A percentile compares a stretch with the other conserved stretches of the same genome.
Conservation (phyloP, 257 asterid species). For the Nyctanthes arbortristis region DNA sequence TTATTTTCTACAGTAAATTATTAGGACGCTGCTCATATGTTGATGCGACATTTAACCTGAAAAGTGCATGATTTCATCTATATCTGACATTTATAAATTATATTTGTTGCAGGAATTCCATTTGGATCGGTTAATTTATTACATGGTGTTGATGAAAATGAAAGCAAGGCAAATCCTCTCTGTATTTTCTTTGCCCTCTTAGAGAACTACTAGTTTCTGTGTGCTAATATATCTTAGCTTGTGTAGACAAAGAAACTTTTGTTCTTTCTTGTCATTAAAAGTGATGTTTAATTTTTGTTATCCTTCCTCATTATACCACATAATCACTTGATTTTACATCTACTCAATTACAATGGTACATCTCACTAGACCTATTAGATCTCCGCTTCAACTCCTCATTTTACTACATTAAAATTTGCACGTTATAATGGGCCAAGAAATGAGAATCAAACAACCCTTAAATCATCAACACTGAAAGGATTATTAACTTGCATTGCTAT, state of each 20-base stretch:
- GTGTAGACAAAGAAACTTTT: slow-evolving; percentile 4
- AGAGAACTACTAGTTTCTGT: slow-evolving; percentile 27
- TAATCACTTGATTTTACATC: too few species aligned
- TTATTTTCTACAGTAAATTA: slow-evolving; percentile 5
- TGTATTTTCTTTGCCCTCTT: slow-evolving; percentile 64
- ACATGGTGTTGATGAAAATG: slow-evolving; percentile 94
- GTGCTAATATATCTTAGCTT: slow-evolving; percentile 8
- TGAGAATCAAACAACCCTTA: too few species aligned
- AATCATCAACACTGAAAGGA: background rate
- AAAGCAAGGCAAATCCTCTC: slow-evolving; percentile 96
- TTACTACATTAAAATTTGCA: too few species aligned
- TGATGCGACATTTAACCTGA: background rate
- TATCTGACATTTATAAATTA: slow-evolving; percentile 21
- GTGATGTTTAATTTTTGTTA: slow-evolving; percentile 1
- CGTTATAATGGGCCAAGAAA: too few species aligned
- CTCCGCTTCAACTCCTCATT: too few species aligned
- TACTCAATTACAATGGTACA: too few species aligned
- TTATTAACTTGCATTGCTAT: background rate
- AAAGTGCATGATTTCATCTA: background rate
- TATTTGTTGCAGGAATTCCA: slow-evolving; percentile 83
- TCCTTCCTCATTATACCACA: background rate
- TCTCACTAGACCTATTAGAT: too few species aligned
- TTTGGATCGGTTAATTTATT: slow-evolving; percentile 94
- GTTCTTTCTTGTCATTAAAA: slow-evolving; percentile 16
- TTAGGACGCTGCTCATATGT: background rate